phyloP scores from a whole-genome alignment of 441 rosid genomes.

The Brassica hybrid region DNA sequence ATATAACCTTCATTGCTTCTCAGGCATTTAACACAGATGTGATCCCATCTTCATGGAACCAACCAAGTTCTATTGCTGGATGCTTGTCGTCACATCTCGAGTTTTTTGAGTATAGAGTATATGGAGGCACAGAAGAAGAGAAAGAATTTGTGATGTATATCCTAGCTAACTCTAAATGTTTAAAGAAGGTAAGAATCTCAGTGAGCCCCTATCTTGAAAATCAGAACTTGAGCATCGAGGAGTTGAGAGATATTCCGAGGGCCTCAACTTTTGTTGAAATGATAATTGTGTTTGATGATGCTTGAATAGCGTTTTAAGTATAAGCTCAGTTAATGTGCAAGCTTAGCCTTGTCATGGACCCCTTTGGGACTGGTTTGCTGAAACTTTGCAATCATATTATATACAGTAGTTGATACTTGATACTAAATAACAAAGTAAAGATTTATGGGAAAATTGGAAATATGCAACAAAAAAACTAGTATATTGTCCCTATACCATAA shows the following conservation, averaged over 20 bases:
- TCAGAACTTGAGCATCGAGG: background rate
- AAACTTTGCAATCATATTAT: background rate
- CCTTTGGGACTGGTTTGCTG: conserved; percentile 1
- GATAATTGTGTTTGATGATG: background rate
- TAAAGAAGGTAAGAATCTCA: background rate
- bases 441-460: background rate
- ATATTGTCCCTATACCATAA: background rate
- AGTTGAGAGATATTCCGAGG: background rate
- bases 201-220: background rate
- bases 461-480: too few relatives aligned
- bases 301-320: background rate
- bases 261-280: background rate
- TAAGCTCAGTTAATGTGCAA: background rate
- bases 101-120: background rate
- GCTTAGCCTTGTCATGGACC: background rate
- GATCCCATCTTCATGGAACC: background rate
- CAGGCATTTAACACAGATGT: background rate
- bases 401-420: background rate
- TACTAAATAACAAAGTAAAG: background rate
- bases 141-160: background rate
- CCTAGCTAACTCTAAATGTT: background rate
- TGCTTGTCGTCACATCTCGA: background rate
- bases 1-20: background rate
- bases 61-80: background rate
- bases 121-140: background rate